Conservation (phyloP, 768 basidiomycete species). For the Pulveroboletus sp. region DNA sequence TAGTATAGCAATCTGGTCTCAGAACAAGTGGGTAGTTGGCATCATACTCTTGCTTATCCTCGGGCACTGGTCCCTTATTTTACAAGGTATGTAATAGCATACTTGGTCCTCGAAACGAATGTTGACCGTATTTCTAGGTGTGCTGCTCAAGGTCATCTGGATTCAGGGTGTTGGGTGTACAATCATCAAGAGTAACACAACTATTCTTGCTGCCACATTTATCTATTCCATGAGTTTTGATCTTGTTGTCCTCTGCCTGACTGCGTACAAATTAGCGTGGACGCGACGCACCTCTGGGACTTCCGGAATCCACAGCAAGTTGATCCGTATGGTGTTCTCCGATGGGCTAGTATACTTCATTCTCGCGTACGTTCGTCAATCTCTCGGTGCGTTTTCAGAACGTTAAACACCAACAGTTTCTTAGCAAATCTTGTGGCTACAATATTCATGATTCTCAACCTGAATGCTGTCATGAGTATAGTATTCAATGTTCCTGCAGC, state of each 20-base stretch:
- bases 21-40: conserved; percentile 49
- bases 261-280: conserved; percentile 53
- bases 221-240: conserved; percentile 79
- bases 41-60: conserved; percentile 52
- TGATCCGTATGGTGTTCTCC: conserved; percentile 61
- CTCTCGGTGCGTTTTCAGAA: conserved; percentile 23
- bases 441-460: conserved; percentile 60
- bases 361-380: conserved; percentile 50
- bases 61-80: conserved; percentile 67
- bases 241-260: conserved; percentile 54
- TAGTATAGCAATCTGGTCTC: conserved; percentile 65
- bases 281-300: conserved; percentile 11
- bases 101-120: background rate
- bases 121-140: conserved; percentile 36
- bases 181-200: conserved; percentile 59
- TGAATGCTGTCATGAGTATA: conserved; percentile 65
- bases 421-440: conserved; percentile 41
- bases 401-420: conserved; percentile 30
- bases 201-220: conserved; percentile 62
- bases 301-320: conserved; percentile 37
- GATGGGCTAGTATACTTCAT: conserved; percentile 75
- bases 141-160: conserved; percentile 59
- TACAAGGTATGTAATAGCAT: conserved; percentile 46
- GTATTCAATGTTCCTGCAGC: conserved; percentile 66
- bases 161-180: conserved; percentile 44